These are phyloP conservation scores for Psilocybe azurescens DNA, from an alignment of 768 basidiomycete species.

Conservation along the genomic window DNA sequence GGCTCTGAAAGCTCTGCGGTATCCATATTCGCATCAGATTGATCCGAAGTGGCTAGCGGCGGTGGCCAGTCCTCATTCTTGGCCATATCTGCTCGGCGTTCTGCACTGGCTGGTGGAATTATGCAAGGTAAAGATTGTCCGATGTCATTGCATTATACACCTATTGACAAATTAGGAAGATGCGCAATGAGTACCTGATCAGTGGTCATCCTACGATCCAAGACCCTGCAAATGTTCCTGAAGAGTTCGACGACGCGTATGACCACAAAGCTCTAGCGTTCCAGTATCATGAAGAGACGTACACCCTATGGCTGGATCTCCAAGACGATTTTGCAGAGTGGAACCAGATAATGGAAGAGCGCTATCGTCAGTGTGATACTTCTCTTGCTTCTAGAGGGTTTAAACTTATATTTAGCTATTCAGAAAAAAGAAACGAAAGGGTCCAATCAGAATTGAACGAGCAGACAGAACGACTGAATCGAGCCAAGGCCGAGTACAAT, in stretches of 20 bases:
- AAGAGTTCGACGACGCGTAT: constrained; percentile 75
- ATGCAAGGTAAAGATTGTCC: constrained; percentile 63
- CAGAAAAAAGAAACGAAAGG: constrained; percentile 77
- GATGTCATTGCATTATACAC: constrained; percentile 29
- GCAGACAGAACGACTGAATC: constrained; percentile 50
- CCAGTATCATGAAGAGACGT: constrained; percentile 71
- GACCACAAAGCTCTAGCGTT: constrained; percentile 83
- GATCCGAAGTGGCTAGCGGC: constrained; percentile 89
- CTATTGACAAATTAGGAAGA: constrained; percentile 23
- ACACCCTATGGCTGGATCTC: constrained; percentile 69
- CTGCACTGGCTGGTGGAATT: constrained; percentile 92
- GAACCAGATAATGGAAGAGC: constrained; percentile 71
- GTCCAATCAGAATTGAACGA: constrained; percentile 68
- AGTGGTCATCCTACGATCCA: constrained; percentile 75
- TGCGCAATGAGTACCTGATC: constrained; percentile 53
- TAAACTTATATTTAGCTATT: constrained; percentile 5
- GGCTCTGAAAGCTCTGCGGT: constrained; percentile 75
- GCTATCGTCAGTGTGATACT: constrained; percentile 63
- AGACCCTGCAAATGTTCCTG: constrained; percentile 62
- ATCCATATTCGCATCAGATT: constrained; percentile 80
- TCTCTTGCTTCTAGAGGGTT: constrained; percentile 3
- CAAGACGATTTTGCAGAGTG: constrained; percentile 73
- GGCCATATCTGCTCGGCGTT: constrained; percentile 88
- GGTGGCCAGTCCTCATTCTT: constrained; percentile 90
- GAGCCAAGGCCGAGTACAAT: constrained; percentile 56